Evolutionary conservation across 1,139 yeast species (phyloP), one percentile per base, ranked within the genome.

Genomic region (Saccharomyces hybrid): DNA sequence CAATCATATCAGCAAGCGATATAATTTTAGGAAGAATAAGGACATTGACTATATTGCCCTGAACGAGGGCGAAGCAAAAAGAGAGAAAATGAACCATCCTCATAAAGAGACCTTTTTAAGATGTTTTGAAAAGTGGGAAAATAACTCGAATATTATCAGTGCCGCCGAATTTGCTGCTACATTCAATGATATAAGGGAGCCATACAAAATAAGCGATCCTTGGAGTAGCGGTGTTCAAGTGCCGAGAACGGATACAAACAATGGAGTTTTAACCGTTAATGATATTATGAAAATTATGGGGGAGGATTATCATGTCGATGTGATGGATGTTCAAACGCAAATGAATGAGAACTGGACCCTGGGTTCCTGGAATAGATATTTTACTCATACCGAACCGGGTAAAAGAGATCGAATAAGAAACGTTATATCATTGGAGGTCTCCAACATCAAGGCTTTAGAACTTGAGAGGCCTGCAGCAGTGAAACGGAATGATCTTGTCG

Each of bases 251-350:
- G 69, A 65, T 8, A 44, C 50, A 19, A 34, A 49, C 34, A 41
- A 54, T 4, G 51, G 48, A 12, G 24, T 29, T 12, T 24, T 62
- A 24, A 58, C 62, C 11, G 66, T 64, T 2, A 78, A 80, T 51
- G 75, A 80, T 56, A 78, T 89, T 1, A 76, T 87, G 0, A 77
- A 78, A 2, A 68, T 75, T 28, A 78, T 88, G 24, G 97, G 96
- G 0, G 78, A 71, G 1, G 86, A 84, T 47, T 72, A 75, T 2
- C 78, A 80, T 0, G 78, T 90, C 1, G 96, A 89, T 57, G 97
- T 90, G 1, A 88, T 88, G 95, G 96, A 90, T 66, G 96, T 89
- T 4, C 77, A 88, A 19, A 84, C 95, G 0, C 97, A 90, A 63
- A 86, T 85, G 12, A 73, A 74, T 34, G 64, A 64, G 16, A 79